phyloP scores from a whole-genome alignment of 306 rosid species.

The Carpinus fangiana region DNA sequence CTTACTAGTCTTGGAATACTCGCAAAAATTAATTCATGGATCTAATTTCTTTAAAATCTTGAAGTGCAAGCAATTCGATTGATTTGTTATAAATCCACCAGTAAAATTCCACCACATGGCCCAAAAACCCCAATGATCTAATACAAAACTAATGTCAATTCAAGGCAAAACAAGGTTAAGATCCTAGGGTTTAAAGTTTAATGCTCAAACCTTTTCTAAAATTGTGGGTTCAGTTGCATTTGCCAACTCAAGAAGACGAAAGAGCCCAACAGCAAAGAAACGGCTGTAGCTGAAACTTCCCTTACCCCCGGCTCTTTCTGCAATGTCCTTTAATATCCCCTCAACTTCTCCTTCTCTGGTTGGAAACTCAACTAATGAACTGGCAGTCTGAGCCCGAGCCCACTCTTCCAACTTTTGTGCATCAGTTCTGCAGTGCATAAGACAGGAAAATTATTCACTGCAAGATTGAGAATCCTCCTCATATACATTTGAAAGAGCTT shows the following conservation, averaged over 20 bases:
- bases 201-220: constrained; percentile 77
- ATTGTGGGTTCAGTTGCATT: constrained; percentile 87
- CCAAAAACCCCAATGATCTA: neutral
- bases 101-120: neutral
- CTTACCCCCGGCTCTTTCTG: constrained; percentile 81
- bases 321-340: constrained; percentile 73
- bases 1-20: neutral
- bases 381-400: constrained; percentile 78
- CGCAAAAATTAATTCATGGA: neutral
- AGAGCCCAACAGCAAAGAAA: constrained; percentile 93
- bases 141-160: neutral
- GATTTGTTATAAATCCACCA: neutral
- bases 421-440: constrained; percentile 57
- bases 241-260: constrained; percentile 93
- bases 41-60: neutral
- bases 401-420: constrained; percentile 90
- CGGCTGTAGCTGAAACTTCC: constrained; percentile 89
- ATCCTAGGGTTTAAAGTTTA: constrained; percentile 1
- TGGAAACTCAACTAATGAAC: constrained; percentile 76
- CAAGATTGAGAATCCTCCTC: constrained; percentile 25
- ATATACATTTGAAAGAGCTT: constrained; percentile 18
- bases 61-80: neutral
- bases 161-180: neutral
- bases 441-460: constrained; percentile 24
- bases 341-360: constrained; percentile 93